These are phyloP conservation scores for Macrophomina phaseolina DNA, from an alignment of 2,329 filamentous ascomycete genomes.

Conservation along the genomic window DNA sequence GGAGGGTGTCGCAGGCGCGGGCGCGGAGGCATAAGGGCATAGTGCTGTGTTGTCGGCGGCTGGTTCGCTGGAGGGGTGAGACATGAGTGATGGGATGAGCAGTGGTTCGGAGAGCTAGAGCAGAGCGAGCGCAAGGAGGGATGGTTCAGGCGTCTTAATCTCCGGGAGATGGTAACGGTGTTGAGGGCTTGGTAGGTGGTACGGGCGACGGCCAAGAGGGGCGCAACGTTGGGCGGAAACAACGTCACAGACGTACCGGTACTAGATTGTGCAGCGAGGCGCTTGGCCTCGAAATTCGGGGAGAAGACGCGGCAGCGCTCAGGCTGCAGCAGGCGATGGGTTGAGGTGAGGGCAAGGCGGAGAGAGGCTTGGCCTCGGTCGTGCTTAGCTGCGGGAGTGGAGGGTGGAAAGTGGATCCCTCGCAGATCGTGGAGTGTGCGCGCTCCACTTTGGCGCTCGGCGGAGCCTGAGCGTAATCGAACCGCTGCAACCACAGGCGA, in stretches of 20 bases:
- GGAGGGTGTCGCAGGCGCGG: not conserved
- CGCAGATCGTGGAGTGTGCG: slow-evolving; percentile 21
- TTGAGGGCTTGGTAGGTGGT: slow-evolving; percentile 5
- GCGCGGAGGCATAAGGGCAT: not conserved
- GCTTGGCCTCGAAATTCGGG: no score
- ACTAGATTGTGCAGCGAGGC: not conserved
- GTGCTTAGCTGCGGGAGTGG: slow-evolving; percentile 10
- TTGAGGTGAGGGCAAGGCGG: not conserved
- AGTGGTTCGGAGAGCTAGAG: not conserved
- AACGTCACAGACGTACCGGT: not conserved
- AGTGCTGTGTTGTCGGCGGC: not conserved
- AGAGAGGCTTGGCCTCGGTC: not conserved
- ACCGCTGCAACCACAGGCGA: not conserved
- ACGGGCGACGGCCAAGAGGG: not conserved
- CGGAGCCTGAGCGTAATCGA: not conserved
- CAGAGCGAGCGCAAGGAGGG: not conserved
- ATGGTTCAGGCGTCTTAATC: not conserved
- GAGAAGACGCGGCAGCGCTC: not conserved
- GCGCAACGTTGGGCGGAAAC: not conserved
- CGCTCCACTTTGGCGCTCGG: not conserved
- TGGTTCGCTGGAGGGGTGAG: not conserved
- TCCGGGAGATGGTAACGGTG: not conserved
- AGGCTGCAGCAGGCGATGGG: not conserved
- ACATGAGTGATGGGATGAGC: not conserved
- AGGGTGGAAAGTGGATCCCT: slow-evolving; percentile 12